Evolutionary conservation across 129 eudicot species (phyloP).

Genomic region (Smallanthus sonchifolius): DNA sequence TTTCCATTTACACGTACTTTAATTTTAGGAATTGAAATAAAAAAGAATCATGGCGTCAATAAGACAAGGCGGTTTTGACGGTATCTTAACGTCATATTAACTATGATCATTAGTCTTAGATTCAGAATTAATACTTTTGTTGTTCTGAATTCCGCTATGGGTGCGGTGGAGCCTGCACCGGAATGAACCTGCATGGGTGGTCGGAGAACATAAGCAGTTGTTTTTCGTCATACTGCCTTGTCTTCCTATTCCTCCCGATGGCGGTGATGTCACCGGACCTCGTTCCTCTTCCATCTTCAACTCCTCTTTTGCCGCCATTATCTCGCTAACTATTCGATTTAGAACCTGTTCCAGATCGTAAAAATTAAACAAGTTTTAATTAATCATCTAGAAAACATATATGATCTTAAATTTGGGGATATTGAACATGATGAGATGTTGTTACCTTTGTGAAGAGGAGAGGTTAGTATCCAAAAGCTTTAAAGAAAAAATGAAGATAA

Average conservation of each 20-base stretch:
- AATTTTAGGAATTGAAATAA: background rate
- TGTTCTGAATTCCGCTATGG: constrained; percentile 52
- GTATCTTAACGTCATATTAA: background rate
- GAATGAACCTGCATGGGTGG: constrained; percentile 81
- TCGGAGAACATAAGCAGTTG: constrained; percentile 79
- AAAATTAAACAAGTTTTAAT: too few species aligned
- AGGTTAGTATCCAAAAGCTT: too few species aligned
- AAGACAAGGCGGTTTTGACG: background rate
- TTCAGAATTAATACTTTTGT: constrained; percentile 47
- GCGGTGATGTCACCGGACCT: constrained; percentile 30
- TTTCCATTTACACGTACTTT: background rate
- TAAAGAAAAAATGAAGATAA: too few species aligned
- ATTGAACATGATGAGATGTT: too few species aligned
- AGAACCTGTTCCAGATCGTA: too few species aligned
- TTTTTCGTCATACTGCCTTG: constrained; percentile 51
- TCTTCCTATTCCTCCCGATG: constrained; percentile 42
- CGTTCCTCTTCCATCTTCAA: constrained; percentile 50
- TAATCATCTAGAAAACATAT: too few species aligned
- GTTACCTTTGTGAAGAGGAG: too few species aligned
- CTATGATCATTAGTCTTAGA: constrained; percentile 16
- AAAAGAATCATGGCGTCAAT: background rate
- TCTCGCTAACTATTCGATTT: too few species aligned
- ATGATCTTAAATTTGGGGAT: too few species aligned
- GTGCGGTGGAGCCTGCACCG: constrained; percentile 76
- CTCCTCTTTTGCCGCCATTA: constrained; percentile 27